Base-by-base conservation (phyloP, 2,329 filamentous ascomycete genomes). In the Zarea fungicola region DNA sequence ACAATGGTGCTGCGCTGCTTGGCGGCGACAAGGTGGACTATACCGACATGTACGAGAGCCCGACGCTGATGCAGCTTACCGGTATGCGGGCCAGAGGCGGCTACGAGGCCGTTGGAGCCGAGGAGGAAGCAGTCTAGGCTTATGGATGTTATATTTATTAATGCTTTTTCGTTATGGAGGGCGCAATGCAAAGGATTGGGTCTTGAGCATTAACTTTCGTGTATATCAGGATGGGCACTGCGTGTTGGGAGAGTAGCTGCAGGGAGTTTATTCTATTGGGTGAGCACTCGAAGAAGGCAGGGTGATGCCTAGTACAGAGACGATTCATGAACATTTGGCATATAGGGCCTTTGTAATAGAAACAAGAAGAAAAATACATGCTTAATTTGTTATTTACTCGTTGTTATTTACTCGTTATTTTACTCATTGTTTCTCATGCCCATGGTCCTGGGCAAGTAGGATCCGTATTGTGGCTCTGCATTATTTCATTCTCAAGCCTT, bases 21-120 rank as follows among this genome's bases (percentile, higher is more conserved):
- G 88, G 83, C 13, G 92, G 93, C 2, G 78, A 87, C 59, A 72
- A 77, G 32, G 81, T 99, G 40, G 89, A 96, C 68, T 99, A 96
- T 66, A 87, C 87, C 18, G 80, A 79, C 49, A 81, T 97, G 76
- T 99, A 96, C 67, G 92, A 97, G 66, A 81, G 85, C 18, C 92
- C 92, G 6, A 70, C 76, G 5, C 74, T 83, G 54, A 87, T 89
- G 81, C 68, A 68, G n/a, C 55, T 75, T 39, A 65, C 67, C n/a
- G 69, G 68, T 18, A 71, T 74, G 66, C 71, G 70, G 62, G 67
- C 72, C 58, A 68, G 66, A 43, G 75, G 75, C 32, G 74, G 81
- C 54, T 86, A 89, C 66, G 78, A 89, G 70, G 71, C 73, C 18
- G 82, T 87, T 23, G 72, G 71, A 13, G 74, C 62, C 0, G 79